Conservation (phyloP, 2,329 filamentous ascomycete species). For the Botryosphaeria dothidea region DNA sequence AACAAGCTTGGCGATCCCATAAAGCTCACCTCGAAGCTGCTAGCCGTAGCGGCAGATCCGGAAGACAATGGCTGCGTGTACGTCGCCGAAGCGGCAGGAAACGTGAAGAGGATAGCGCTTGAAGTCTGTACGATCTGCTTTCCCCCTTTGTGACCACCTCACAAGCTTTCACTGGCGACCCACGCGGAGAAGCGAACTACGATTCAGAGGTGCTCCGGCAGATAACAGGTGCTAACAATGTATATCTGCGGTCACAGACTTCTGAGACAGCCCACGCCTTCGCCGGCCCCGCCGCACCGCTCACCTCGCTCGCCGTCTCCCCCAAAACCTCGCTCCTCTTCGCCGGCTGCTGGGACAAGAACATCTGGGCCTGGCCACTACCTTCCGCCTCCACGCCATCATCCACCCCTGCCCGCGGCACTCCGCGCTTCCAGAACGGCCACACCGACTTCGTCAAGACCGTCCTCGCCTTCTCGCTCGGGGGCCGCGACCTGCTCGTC, state of each 20-base stretch:
- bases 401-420: background rate
- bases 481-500: constrained; percentile 56
- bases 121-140: constrained; percentile 63
- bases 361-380: constrained; percentile 75
- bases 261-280: constrained; percentile 55
- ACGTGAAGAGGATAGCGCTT: constrained; percentile 70
- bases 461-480: constrained; percentile 63
- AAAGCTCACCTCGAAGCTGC: constrained; percentile 78
- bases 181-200: too few species aligned
- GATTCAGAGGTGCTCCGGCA: too few species aligned
- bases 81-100: constrained; percentile 84
- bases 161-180: background rate
- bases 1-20: constrained; percentile 86
- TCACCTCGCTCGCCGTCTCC: constrained; percentile 47
- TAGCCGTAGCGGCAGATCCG: constrained; percentile 72
- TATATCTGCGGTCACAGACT: too few species aligned
- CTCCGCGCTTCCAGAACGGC: constrained; percentile 43
- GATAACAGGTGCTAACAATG: too few species aligned
- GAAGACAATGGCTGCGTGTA: constrained; percentile 64
- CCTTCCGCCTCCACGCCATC: background rate
- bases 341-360: constrained; percentile 93
- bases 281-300: constrained; percentile 74
- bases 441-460: constrained; percentile 93
- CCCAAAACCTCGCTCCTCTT: constrained; percentile 59
- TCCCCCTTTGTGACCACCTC: background rate